Base-by-base conservation (phyloP, 345 rosid genomes). In the Boechera stricta region DNA sequence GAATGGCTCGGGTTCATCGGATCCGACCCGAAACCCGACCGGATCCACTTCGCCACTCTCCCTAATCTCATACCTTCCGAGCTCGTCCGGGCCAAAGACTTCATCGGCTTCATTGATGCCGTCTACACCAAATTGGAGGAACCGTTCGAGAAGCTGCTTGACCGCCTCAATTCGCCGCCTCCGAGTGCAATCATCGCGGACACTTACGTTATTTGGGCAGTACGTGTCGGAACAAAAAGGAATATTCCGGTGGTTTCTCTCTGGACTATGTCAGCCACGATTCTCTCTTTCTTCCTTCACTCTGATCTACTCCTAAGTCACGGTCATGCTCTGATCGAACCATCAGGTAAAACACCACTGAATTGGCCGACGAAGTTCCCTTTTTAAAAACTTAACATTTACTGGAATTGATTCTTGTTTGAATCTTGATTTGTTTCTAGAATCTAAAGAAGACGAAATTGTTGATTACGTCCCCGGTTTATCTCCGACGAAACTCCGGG, bases 1-100 rank as follows among this genome's bases (percentile, higher is more conserved):
- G 96, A 92, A 81, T 92, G 96, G 91, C 77, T 82, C 42, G 83
- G 86, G 21, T 65, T 84, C 79, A 74, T 89, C 15, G 77, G 77
- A 42, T 67, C 84, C 12, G 83, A 85, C 24, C 55, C 71, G 1
- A 85, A 75, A 69, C 89, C 90, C 0, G 55, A 31, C 52, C 76
- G 72, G 48, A 69, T 89, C 53, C 59, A 72, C 5, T 80, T 85
- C 68, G 65, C 62, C 0, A 73, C 75, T 18, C 71, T 79, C 36
- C 82, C 82, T 0, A 74, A 79, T 4, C 39, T 74, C 61, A 74
- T 74, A 39, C 82, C 76, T 3, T 79, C 76, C 2, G 82, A 74
- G 56, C 72, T 79, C 6, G 55, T 73, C 36, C 76, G 82, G 0
- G 79, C 79, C 67, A 45, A 73, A 0, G 75, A 79, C 71, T 54